Conservation (phyloP, 2,329 filamentous ascomycete genomes). For the Penicillium griseofulvum region DNA sequence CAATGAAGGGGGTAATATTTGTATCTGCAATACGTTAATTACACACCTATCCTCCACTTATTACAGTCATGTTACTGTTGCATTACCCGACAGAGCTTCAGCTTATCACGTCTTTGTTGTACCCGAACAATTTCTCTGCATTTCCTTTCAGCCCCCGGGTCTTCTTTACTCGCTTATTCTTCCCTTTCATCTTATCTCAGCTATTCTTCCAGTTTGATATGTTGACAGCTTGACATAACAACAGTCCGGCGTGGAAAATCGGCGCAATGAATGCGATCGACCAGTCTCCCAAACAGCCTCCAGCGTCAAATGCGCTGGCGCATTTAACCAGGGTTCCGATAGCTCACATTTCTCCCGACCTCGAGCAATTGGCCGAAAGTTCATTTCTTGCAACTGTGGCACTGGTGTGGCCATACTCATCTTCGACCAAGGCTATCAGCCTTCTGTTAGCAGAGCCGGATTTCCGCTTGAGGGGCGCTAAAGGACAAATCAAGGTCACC, state of each 20-base stretch:
- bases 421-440: slow-evolving; percentile 68
- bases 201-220: neutral
- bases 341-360: slow-evolving; percentile 40
- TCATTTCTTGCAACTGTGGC: slow-evolving; percentile 70
- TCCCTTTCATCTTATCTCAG: neutral
- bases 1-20: neutral
- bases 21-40: neutral
- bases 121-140: neutral
- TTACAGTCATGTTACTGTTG: slow-evolving; percentile 2
- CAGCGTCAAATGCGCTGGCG: slow-evolving; percentile 21
- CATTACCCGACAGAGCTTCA: neutral
- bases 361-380: slow-evolving; percentile 25
- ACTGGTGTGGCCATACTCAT: slow-evolving; percentile 88
- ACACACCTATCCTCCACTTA: neutral
- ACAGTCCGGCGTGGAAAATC: slow-evolving; percentile 8
- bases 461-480: slow-evolving; percentile 71
- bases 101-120: slow-evolving; percentile 1
- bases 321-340: slow-evolving; percentile 36
- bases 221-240: slow-evolving; percentile 1
- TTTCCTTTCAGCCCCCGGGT: neutral
- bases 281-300: slow-evolving; percentile 23
- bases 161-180: neutral
- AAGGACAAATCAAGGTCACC: slow-evolving; percentile 76
- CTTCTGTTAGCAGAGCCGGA: slow-evolving; percentile 83
- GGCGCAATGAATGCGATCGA: slow-evolving; percentile 30